Percentiles rank a stretch among this genome's conserved stretches.
phyloP scores from a whole-genome alignment of 2,329 filamentous ascomycete genomes.

The Macrophomina phaseolina region DNA sequence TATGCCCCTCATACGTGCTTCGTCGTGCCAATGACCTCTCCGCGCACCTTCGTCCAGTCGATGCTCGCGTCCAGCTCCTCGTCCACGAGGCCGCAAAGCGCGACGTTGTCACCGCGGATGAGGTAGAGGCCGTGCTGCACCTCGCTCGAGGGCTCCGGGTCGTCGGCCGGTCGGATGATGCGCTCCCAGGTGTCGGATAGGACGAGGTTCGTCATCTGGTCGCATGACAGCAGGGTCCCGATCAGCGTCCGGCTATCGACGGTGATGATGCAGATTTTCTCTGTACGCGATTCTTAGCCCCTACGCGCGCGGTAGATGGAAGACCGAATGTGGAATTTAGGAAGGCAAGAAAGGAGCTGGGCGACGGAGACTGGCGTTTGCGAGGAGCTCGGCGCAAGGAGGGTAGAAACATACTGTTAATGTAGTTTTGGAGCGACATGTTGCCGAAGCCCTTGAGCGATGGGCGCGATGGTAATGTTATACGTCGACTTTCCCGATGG shows the following conservation, averaged over 20 bases:
- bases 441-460: constrained; percentile 2
- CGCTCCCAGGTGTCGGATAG: constrained; percentile 84
- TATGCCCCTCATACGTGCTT: constrained; percentile 64
- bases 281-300: constrained; percentile 54
- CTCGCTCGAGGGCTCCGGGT: constrained; percentile 79
- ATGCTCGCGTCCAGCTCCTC: constrained; percentile 88
- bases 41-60: constrained; percentile 90
- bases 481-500: background rate
- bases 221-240: constrained; percentile 82
- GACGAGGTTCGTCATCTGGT: constrained; percentile 92
- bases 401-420: constrained; percentile 55
- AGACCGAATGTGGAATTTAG: too few species aligned
- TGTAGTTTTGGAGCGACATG: constrained; percentile 61
- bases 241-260: constrained; percentile 81
- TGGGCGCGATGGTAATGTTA: background rate
- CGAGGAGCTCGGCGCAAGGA: background rate
- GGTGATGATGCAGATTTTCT: constrained; percentile 90
- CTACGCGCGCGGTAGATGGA: background rate
- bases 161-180: constrained; percentile 84
- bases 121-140: constrained; percentile 88
- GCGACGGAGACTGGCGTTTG: background rate
- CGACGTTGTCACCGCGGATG: constrained; percentile 93
- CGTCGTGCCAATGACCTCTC: constrained; percentile 80
- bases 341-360: too few species aligned
- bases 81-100: constrained; percentile 86